Base-by-base conservation (phyloP, 192 early-diverging fungal species). In the Allomyces javanicus region DNA sequence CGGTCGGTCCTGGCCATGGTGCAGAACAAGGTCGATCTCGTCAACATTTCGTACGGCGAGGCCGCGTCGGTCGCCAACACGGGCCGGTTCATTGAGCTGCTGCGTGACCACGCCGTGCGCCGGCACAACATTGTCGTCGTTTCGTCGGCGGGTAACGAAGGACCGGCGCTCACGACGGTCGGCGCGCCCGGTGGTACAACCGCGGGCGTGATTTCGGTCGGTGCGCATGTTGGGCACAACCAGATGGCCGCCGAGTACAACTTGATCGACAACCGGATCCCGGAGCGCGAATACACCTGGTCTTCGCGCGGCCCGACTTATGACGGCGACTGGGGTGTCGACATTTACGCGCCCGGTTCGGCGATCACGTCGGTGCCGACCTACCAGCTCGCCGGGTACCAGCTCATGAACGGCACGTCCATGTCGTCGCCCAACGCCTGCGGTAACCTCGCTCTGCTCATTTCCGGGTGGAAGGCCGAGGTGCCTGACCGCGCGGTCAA, bases 341-440 rank as follows among this genome's bases (percentile, higher is more conserved):
- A 86, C 70, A 77, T 88, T 14, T 88, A 86, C 72, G 89, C 87
- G 22, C 93, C 94, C 24, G 96, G 96, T 25, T 90, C 87, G 40
- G 96, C 96, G 9, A 86, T 96, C 65, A 90, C 96, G 11, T 85
- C 84, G 67, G 87, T 90, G 27, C 94, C 96, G 10, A 77, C 86
- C 23, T 99, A 90, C 74, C 84, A 81, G 14, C 75, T 83, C 17
- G 72, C 83, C 62, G 81, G 81, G 26, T 73, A 83, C 64, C 81
- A 85, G 66, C 78, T 89, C 62, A 88, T 87, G 82, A 97, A 96
- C 74, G 96, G 94, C 63, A 97, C 96, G 22, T 87, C 85, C 65
- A 99, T 99, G 96, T 85, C 86, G 63, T 82, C 84, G 63, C 96
- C 96, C 62, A 94, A 93, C 70, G 83, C 83, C 62, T 89, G 90